Evolutionary conservation across 1,284 basidiomycete genomes (phyloP).

Genomic region (Trichosporon sp.): DNA sequence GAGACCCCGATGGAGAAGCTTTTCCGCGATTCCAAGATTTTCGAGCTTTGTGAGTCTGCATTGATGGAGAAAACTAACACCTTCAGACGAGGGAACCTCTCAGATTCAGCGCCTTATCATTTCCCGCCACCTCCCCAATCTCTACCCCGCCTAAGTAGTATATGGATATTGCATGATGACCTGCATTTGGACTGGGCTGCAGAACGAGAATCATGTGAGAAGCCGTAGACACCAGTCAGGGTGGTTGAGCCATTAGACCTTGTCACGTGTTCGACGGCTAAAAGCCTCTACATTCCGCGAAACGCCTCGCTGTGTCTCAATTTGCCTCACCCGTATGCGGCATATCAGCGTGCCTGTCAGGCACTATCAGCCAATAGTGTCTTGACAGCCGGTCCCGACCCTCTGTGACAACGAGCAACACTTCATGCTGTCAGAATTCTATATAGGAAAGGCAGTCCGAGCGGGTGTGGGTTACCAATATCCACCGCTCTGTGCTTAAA

Average conservation of each 20-base stretch:
- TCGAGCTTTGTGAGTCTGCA: slow-evolving; percentile 47
- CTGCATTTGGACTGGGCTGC: background rate
- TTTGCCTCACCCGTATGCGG: background rate
- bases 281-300: background rate
- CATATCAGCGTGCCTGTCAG: slow-evolving; percentile 6
- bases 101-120: slow-evolving; percentile 50
- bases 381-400: background rate
- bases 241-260: background rate
- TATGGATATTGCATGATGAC: background rate
- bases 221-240: too few species aligned
- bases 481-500: background rate
- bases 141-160: slow-evolving; percentile 39
- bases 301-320: background rate
- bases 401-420: background rate
- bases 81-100: slow-evolving; percentile 44
- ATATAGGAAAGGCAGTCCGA: background rate
- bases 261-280: background rate
- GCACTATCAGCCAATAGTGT: background rate
- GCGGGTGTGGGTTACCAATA: background rate
- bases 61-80: background rate
- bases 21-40: slow-evolving; percentile 51
- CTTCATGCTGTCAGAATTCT: background rate
- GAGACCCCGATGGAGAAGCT: slow-evolving; percentile 56
- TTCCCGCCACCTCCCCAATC: slow-evolving; percentile 38
- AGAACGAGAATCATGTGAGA: background rate